These are phyloP conservation scores for Aspergillus mulundensis DNA, from an alignment of 495 filamentous ascomycete genomes.

Conservation along the genomic window DNA sequence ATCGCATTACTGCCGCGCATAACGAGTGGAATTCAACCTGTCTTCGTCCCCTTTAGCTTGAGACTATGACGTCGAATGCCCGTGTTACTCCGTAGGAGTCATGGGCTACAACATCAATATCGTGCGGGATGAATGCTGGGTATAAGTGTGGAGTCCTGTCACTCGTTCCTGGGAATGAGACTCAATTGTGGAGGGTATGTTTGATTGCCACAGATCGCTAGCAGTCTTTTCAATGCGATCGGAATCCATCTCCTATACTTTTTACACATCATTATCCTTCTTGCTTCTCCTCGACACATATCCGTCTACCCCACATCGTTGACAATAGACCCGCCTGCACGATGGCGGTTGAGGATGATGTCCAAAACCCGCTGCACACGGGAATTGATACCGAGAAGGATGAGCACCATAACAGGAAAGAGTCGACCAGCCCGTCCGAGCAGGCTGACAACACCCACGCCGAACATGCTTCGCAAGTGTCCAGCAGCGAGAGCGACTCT, in stretches of 20 bases:
- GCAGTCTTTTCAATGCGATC: not conserved
- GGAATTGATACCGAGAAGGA: constrained; percentile 2
- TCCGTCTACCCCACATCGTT: not conserved
- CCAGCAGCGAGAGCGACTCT: constrained; percentile 12
- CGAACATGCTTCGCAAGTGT: constrained; percentile 21
- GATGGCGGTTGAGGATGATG: constrained; percentile 5
- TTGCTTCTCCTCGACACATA: not conserved
- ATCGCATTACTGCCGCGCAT: not conserved
- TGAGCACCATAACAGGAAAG: not conserved
- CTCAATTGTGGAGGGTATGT: not conserved
- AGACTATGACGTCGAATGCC: constrained; percentile 2
- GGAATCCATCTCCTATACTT: not conserved
- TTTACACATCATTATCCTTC: not conserved
- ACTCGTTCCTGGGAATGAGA: not conserved
- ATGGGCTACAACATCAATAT: not conserved
- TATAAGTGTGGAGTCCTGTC: not conserved
- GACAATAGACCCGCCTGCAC: not conserved
- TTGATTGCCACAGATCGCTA: not conserved
- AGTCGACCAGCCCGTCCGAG: constrained; percentile 11
- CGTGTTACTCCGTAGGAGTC: not conserved
- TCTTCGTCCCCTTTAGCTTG: not conserved
- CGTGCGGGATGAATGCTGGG: not conserved
- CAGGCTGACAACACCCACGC: constrained; percentile 14
- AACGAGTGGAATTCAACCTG: not conserved
- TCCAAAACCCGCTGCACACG: not conserved